phyloP scores from a whole-genome alignment of 129 eudicot species.

The Cynara cardunculus region DNA sequence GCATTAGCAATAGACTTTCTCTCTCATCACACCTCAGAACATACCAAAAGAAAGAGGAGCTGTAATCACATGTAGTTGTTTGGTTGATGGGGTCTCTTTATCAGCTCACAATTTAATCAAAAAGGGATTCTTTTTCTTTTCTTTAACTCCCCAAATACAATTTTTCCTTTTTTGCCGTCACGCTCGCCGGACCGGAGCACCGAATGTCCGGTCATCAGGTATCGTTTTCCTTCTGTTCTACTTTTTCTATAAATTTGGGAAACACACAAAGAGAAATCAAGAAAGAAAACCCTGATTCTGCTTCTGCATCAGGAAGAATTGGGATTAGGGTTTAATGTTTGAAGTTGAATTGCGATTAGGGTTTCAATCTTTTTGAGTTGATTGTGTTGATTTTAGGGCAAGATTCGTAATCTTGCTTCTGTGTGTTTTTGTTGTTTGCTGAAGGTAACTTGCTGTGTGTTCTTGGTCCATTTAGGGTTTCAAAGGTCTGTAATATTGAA shows the following conservation, averaged over 20 bases:
- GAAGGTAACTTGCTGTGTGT: constrained; percentile 21
- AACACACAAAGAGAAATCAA: neutral
- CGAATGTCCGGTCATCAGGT: constrained; percentile 27
- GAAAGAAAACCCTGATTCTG: neutral
- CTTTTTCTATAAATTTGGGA: constrained; percentile 2
- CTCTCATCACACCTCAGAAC: constrained; percentile 32
- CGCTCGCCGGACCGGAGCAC: constrained; percentile 25
- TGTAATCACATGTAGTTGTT: constrained; percentile 84
- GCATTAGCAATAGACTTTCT: constrained; percentile 15
- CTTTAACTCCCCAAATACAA: constrained; percentile 10
- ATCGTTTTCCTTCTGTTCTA: neutral
- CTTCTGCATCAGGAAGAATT: neutral
- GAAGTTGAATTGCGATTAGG: neutral
- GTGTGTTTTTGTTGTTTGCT: neutral
- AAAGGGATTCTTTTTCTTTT: constrained; percentile 15
- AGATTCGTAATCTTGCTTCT: constrained; percentile 5
- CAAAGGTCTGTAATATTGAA: neutral
- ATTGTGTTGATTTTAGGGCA: constrained; percentile 6
- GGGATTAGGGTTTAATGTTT: constrained; percentile 25
- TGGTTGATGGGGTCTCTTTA: constrained; percentile 59
- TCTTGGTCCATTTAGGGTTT: constrained; percentile 24
- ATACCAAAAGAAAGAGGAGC: constrained; percentile 52
- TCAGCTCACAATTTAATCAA: constrained; percentile 42
- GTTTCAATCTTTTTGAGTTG: constrained; percentile 13
- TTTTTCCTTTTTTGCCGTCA: constrained; percentile 24